These are phyloP conservation scores for Lichtheimia ramosa DNA, from an alignment of 371 early-diverging fungal species.

Conservation along the genomic window DNA sequence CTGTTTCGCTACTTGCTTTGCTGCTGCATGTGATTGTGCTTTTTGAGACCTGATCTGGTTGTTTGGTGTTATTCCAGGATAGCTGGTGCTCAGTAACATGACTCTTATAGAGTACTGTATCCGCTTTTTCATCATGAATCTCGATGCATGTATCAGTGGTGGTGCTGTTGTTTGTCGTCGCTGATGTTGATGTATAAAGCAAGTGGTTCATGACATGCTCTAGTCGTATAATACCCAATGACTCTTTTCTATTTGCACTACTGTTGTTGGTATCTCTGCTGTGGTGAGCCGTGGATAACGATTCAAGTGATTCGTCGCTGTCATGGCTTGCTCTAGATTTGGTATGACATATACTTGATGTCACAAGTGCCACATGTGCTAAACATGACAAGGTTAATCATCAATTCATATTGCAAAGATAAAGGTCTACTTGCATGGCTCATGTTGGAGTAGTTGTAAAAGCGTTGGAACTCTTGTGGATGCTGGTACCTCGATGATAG, in stretches of 20 bases:
- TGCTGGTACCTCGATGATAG: conserved; percentile 38
- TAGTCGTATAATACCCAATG: too few relatives aligned
- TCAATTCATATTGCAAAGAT: background rate
- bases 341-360: too few relatives aligned
- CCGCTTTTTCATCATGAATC: too few relatives aligned
- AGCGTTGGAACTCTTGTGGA: background rate
- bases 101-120: too few relatives aligned
- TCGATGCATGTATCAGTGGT: too few relatives aligned
- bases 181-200: background rate
- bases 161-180: background rate
- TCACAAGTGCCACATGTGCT: conserved; percentile 4
- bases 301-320: background rate
- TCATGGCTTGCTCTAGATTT: background rate
- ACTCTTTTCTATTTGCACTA: too few relatives aligned
- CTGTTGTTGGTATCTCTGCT: background rate
- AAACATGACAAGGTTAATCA: background rate
- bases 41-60: too few relatives aligned
- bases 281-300: background rate
- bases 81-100: too few relatives aligned
- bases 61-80: too few relatives aligned
- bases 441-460: conserved; percentile 5
- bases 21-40: too few relatives aligned
- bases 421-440: conserved; percentile 10
- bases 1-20: too few relatives aligned
- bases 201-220: too few relatives aligned